Evolutionary conservation across 345 rosid genomes (phyloP), one percentile per base, ranked within the genome.

Genomic region (Anacardium occidentale): DNA sequence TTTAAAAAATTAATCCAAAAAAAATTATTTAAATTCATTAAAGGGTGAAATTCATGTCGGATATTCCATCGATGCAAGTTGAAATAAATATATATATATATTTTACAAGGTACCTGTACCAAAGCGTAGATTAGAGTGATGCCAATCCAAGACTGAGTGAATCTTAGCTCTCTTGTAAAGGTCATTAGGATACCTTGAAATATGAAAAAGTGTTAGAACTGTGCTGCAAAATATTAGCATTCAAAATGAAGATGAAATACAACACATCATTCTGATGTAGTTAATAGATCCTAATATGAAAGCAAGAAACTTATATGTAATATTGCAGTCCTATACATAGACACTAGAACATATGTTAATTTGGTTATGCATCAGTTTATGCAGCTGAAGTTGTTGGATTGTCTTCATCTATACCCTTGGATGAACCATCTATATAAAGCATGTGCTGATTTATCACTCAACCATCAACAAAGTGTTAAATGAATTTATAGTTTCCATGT

Each of bases 81-180:
- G 6, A 48, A 18, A 66, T 48, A 52, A 29, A 53, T 34, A 18
- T 54, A 48, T 10, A 66, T 48, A 52, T 52, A 53, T 34, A 18
- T 54, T 44, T 60, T 2, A 74, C 57, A 62, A 56, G 61, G 74
- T 52, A 87, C 95, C 90, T 83, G 96, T 82, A 48, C 96, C 96
- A 29, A 60, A 62, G 64, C 98, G 93, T 79, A 93, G 78, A 76
- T 85, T 86, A 32, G 90, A 80, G 79, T 93, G 98, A 80, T 90
- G 97, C 98, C 98, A 93, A 62, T 93, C 90, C 83, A 94, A 72
- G 55, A 89, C 90, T 7, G 98, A 91, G 24, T 91, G 84, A 76
- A 94, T 80, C 87, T 83, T 89, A 65, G 92, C 96, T 80, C 94
- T 90, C 79, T 69, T 89, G 68, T 71, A 88, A 84, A 94, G 82